These are phyloP conservation scores for Ilex aquifolium DNA, from an alignment of 257 asterid genomes.

Conservation along the genomic window DNA sequence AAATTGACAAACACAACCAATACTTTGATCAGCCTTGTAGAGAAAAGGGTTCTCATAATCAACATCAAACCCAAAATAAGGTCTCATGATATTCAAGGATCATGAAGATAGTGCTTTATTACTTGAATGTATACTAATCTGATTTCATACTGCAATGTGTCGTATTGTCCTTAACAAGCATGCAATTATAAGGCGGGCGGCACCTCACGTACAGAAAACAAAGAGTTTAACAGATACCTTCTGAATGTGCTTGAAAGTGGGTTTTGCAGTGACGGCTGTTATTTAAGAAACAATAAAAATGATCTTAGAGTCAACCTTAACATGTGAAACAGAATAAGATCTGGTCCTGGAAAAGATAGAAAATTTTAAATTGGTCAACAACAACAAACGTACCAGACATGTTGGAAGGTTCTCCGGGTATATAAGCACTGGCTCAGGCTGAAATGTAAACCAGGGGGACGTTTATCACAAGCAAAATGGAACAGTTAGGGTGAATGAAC, in stretches of 20 bases:
- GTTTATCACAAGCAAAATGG: not conserved
- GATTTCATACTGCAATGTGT: too few species aligned
- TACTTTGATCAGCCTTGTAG: too few species aligned
- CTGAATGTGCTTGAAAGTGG: constrained; percentile 93
- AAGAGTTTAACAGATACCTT: constrained; percentile 37
- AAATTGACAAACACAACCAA: too few species aligned
- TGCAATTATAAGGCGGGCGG: not conserved
- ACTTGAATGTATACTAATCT: too few species aligned
- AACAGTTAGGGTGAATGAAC: constrained; percentile 8
- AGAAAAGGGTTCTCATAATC: too few species aligned
- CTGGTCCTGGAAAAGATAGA: not conserved
- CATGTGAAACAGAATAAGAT: not conserved
- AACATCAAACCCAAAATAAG: too few species aligned
- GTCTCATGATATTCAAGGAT: too few species aligned
- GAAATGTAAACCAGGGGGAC: constrained; percentile 18
- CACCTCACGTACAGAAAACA: not conserved
- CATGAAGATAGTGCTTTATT: too few species aligned
- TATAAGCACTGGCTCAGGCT: constrained; percentile 95
- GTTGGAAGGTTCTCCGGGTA: constrained; percentile 82
- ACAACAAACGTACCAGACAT: constrained; percentile 30
- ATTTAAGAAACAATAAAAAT: constrained; percentile 20
- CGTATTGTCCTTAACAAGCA: not conserved
- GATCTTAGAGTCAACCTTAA: constrained; percentile 2
- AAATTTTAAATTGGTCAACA: not conserved
- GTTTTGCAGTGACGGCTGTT: constrained; percentile 46